Evolutionary conservation across 768 basidiomycete genomes (phyloP).

Genomic region (Trametes meyenii): DNA sequence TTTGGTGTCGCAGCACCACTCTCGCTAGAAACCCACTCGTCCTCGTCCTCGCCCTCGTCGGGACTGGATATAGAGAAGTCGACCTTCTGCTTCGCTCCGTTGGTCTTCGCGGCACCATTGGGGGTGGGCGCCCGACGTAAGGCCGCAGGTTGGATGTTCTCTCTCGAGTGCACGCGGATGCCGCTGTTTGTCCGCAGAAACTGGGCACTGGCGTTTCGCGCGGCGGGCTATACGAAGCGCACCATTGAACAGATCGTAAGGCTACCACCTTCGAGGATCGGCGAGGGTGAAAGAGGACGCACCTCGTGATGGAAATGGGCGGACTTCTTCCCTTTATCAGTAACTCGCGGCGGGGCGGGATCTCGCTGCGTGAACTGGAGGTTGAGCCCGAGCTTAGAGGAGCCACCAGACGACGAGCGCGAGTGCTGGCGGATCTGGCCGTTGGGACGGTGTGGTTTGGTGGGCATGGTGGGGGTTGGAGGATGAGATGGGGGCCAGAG

Average conservation of each 20-base stretch:
- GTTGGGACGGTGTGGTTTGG: slow-evolving; percentile 52
- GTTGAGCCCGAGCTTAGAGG: slow-evolving; percentile 59
- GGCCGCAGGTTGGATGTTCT: slow-evolving; percentile 28
- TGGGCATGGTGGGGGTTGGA: slow-evolving; percentile 45
- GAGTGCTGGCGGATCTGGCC: slow-evolving; percentile 62
- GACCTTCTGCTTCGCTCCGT: slow-evolving; percentile 40
- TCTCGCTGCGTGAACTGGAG: slow-evolving; percentile 76
- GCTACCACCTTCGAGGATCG: slow-evolving; percentile 13
- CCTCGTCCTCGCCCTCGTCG: slow-evolving; percentile 54
- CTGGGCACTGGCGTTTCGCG: slow-evolving; percentile 27
- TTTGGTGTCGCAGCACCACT: slow-evolving; percentile 74
- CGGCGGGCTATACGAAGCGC: slow-evolving; percentile 22
- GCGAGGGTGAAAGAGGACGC: slow-evolving; percentile 26
- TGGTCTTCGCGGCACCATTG: slow-evolving; percentile 16
- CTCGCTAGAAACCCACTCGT: slow-evolving; percentile 80
- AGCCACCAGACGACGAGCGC: slow-evolving; percentile 57
- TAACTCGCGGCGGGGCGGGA: slow-evolving; percentile 40
- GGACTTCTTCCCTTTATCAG: slow-evolving; percentile 59
- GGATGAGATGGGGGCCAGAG: slow-evolving; percentile 14
- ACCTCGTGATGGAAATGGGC: slow-evolving; percentile 48
- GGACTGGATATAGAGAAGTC: slow-evolving; percentile 64
- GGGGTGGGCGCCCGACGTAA: slow-evolving; percentile 28
- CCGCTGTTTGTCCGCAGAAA: slow-evolving; percentile 30
- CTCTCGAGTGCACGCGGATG: slow-evolving; percentile 31
- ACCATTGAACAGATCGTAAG: background rate